These are phyloP conservation scores for Coemansia sp. DNA, from an alignment of 192 early-diverging fungal genomes.

Conservation along the genomic window DNA sequence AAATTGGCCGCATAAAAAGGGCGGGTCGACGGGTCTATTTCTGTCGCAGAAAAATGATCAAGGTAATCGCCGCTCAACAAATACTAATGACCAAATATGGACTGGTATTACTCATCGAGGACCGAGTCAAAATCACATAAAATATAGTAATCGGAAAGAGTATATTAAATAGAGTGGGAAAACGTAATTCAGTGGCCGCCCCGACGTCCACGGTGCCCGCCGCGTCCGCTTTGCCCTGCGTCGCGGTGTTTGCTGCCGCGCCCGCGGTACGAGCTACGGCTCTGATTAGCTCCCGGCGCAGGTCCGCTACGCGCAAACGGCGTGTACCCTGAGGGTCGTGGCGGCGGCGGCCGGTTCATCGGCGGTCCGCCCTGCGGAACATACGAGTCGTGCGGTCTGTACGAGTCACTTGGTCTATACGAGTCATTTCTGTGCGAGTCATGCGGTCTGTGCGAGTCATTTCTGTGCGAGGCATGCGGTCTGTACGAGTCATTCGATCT, in stretches of 20 bases:
- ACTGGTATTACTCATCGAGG: background rate
- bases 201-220: conserved; percentile 3
- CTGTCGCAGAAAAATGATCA: background rate
- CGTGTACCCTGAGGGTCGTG: conserved; percentile 29
- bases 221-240: background rate
- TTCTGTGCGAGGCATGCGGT: no score
- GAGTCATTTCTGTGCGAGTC: background rate
- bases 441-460: background rate
- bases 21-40: background rate
- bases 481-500: background rate
- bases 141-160: background rate
- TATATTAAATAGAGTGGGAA: background rate
- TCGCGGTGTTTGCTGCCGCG: background rate
- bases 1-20: background rate
- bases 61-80: background rate
- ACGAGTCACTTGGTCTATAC: background rate
- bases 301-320: conserved; percentile 28
- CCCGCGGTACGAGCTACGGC: background rate
- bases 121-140: background rate
- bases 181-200: conserved; percentile 17
- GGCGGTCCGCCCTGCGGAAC: background rate
- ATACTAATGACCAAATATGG: background rate
- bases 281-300: background rate
- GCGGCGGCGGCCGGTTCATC: conserved; percentile 18
- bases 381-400: background rate